Conservation (phyloP, 2,329 filamentous ascomycete genomes). For the Cadophora luteo-olivacea region DNA sequence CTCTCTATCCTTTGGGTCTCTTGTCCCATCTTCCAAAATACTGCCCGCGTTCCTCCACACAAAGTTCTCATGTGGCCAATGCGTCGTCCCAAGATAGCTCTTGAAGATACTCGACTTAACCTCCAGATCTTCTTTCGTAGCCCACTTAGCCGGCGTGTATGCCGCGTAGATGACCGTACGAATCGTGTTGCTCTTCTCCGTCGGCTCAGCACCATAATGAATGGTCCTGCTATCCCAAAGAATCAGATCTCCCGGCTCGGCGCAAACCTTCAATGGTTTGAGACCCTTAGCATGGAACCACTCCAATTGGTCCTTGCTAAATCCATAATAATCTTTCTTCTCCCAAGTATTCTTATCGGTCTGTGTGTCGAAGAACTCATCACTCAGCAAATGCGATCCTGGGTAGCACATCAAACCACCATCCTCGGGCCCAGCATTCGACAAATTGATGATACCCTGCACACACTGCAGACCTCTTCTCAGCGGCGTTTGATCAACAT, state of each 20-base stretch:
- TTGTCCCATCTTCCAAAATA: constrained; percentile 35
- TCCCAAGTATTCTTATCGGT: constrained; percentile 29
- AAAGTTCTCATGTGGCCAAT: constrained; percentile 46
- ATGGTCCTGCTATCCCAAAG: constrained; percentile 49
- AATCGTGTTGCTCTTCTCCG: constrained; percentile 35
- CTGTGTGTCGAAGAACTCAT: constrained; percentile 45
- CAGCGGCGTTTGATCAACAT: constrained; percentile 45
- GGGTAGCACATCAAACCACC: constrained; percentile 48
- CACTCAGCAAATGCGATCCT: constrained; percentile 43
- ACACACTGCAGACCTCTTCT: constrained; percentile 42
- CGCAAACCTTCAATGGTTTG: constrained; percentile 45
- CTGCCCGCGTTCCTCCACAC: constrained; percentile 23
- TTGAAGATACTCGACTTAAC: constrained; percentile 42
- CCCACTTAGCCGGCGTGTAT: constrained; percentile 46
- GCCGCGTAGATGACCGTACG: constrained; percentile 49
- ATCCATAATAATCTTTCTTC: constrained; percentile 42
- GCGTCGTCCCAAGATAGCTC: constrained; percentile 40
- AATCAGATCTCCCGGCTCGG: constrained; percentile 47
- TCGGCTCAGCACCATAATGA: constrained; percentile 47
- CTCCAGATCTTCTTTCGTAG: constrained; percentile 39
- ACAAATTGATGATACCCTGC: constrained; percentile 44
- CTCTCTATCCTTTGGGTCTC: constrained; percentile 35
- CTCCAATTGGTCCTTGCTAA: constrained; percentile 42
- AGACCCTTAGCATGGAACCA: constrained; percentile 45
- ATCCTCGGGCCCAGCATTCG: constrained; percentile 46